Percentiles rank a stretch among this genome's conserved stretches.
These are phyloP conservation scores for Closterium sp. DNA, from an alignment of 139 green algal genomes.

Conservation along the genomic window DNA sequence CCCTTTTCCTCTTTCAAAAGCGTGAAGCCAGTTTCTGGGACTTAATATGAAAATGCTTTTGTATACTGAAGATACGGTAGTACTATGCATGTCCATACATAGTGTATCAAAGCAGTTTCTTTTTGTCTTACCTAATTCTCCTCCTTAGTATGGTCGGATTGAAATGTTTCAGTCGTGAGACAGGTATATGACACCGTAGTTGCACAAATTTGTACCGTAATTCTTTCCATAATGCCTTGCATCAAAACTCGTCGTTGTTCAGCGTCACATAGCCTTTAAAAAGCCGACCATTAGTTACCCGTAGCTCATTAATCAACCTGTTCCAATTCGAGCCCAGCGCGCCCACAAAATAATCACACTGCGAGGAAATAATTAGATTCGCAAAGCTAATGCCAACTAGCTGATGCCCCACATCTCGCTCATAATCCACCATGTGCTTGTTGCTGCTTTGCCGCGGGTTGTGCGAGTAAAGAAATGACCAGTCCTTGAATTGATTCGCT, in stretches of 20 bases:
- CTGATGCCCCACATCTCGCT: neutral
- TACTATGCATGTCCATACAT: too few relatives aligned
- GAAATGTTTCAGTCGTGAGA: too few relatives aligned
- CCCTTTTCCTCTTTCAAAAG: too few relatives aligned
- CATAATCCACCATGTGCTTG: neutral
- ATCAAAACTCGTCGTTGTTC: neutral
- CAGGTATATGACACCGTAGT: too few relatives aligned
- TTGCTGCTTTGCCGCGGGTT: neutral
- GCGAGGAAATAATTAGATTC: slow-evolving; percentile 30
- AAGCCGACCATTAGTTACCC: slow-evolving; percentile 22
- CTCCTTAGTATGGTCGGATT: too few relatives aligned
- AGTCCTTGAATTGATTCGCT: neutral
- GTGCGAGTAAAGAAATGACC: slow-evolving; percentile 29
- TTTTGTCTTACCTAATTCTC: too few relatives aligned
- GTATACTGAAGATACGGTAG: too few relatives aligned
- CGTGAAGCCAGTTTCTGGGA: too few relatives aligned
- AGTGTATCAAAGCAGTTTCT: too few relatives aligned
- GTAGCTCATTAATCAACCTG: slow-evolving; percentile 28
- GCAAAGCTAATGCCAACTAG: slow-evolving; percentile 1
- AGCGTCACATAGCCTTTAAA: neutral
- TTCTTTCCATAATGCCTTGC: too few relatives aligned
- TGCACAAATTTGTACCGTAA: too few relatives aligned
- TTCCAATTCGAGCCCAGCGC: slow-evolving; percentile 35
- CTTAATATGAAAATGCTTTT: too few relatives aligned
- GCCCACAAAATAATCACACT: slow-evolving; percentile 41